Conservation (phyloP, 169 alveolate genomes). For the Plasmodium gallinaceum region DNA sequence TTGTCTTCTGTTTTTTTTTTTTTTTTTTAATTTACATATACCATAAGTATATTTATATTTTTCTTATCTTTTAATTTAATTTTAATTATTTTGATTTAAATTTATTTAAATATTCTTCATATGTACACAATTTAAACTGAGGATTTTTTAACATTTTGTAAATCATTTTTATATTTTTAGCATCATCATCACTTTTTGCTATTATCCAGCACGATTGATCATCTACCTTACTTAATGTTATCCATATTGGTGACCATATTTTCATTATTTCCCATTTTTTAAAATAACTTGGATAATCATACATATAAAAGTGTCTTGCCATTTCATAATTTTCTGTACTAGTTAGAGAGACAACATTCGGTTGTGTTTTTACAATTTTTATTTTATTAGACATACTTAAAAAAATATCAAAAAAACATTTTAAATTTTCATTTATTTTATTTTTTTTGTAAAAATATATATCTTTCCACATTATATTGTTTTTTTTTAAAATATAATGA, state of each 20-base stretch:
- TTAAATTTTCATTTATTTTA: slow-evolving; percentile 21
- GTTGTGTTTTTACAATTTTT: slow-evolving; percentile 90
- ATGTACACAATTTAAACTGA: slow-evolving; percentile 84
- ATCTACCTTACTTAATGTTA: slow-evolving; percentile 86
- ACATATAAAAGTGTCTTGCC: slow-evolving; percentile 89
- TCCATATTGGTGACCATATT: slow-evolving; percentile 92
- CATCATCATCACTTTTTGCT: slow-evolving; percentile 90
- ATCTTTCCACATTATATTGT: slow-evolving; percentile 72
- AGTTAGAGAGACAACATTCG: slow-evolving; percentile 84
- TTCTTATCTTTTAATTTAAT: no score
- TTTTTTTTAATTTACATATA: no score
- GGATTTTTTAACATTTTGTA: slow-evolving; percentile 89
- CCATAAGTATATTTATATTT: no score
- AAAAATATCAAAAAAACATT: slow-evolving; percentile 61
- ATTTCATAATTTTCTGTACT: slow-evolving; percentile 85
- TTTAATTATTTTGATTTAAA: slow-evolving; percentile 40
- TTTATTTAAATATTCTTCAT: slow-evolving; percentile 79
- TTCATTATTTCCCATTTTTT: slow-evolving; percentile 92
- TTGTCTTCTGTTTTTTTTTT: no score
- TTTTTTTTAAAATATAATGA: slow-evolving; percentile 76
- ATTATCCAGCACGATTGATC: slow-evolving; percentile 90
- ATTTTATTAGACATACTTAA: slow-evolving; percentile 80
- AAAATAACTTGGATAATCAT: slow-evolving; percentile 88
- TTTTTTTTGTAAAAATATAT: slow-evolving; percentile 43
- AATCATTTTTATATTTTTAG: slow-evolving; percentile 83